Conservation (phyloP, 331 rosid species). For the Dryas integrifolia region DNA sequence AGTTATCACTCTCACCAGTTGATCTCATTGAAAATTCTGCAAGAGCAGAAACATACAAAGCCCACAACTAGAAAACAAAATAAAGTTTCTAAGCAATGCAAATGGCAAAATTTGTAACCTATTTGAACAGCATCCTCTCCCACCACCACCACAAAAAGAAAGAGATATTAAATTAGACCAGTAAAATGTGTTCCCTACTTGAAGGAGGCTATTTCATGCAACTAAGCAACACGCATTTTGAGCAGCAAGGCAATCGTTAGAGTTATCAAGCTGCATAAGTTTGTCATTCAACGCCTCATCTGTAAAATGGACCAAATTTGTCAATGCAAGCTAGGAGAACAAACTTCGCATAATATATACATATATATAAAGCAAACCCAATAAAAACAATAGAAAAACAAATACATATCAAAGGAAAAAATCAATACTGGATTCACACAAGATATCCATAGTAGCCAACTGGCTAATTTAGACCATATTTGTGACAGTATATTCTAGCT, state of each 20-base stretch:
- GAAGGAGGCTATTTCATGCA: background rate
- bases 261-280: background rate
- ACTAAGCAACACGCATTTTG: background rate
- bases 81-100: background rate
- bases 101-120: background rate
- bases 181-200: background rate
- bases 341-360: background rate
- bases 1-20: no score
- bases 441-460: no score
- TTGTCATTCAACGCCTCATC: conserved; percentile 53
- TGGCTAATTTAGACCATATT: no score
- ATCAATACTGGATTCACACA: no score
- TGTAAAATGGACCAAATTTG: conserved; percentile 36
- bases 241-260: background rate
- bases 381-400: background rate
- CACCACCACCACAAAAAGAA: background rate
- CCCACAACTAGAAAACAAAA: background rate
- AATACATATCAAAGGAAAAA: background rate
- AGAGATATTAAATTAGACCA: background rate
- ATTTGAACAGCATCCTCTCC: no score
- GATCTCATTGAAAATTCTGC: background rate
- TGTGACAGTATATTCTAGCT: no score
- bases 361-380: background rate
- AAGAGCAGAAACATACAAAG: background rate
- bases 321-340: conserved; percentile 9